Evolutionary conservation across 352 stramenopile genomes (phyloP).

Genomic region (Globisporangium perplexum): DNA sequence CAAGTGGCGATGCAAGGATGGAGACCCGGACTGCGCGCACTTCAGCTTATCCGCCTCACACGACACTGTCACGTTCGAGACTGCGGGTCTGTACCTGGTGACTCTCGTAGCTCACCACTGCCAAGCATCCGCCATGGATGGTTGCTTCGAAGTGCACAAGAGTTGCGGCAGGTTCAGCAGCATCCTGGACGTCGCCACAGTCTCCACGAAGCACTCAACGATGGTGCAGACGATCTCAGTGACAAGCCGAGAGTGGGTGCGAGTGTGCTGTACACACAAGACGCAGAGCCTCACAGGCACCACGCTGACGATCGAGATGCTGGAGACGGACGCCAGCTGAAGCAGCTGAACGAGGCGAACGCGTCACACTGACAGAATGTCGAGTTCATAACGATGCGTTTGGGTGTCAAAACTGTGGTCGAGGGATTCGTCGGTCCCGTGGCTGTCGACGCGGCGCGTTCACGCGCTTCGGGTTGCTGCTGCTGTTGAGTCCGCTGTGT

Average conservation of each 20-base stretch:
- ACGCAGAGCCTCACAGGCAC: neutral
- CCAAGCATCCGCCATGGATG: too few relatives aligned
- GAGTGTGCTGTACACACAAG: too few relatives aligned
- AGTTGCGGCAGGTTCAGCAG: neutral
- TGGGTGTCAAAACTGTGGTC: neutral
- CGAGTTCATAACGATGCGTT: neutral
- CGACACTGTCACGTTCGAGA: neutral
- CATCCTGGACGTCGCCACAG: too few relatives aligned
- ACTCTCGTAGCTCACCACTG: neutral
- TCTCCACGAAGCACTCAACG: too few relatives aligned
- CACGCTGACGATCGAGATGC: neutral
- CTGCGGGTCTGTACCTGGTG: neutral
- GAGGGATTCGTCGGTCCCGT: too few relatives aligned
- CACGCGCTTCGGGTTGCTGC: conserved; percentile 1
- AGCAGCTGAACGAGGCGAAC: too few relatives aligned
- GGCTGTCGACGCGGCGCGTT: neutral
- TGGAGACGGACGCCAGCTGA: neutral
- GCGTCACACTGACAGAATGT: too few relatives aligned
- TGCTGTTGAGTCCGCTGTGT: neutral
- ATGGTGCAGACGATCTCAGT: too few relatives aligned
- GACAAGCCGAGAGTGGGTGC: neutral
- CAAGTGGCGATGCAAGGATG: neutral
- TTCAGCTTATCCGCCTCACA: neutral
- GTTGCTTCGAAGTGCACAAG: neutral
- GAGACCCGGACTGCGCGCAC: neutral